phyloP scores from a whole-genome alignment of 1,139 yeast species.

The Suhomyces wounanorum region DNA sequence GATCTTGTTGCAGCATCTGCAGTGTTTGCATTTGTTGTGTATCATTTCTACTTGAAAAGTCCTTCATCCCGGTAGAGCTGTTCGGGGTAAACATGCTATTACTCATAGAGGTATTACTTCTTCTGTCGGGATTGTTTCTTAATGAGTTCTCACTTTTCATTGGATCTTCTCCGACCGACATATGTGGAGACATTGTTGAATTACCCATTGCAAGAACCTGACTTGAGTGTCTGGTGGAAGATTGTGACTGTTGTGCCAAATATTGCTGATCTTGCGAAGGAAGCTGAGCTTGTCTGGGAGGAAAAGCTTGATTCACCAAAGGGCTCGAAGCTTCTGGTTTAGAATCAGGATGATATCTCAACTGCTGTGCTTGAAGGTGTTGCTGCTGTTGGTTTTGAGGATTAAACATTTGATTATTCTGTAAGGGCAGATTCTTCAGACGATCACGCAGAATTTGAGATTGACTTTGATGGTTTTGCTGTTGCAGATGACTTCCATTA shows the following conservation, averaged over 20 bases:
- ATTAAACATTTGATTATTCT: constrained; percentile 2
- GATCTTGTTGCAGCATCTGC: not conserved
- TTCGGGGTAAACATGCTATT: constrained; percentile 4
- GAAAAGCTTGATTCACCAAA: not conserved
- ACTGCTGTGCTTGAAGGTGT: constrained; percentile 2
- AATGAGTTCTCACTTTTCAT: not conserved
- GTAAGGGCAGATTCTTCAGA: not conserved
- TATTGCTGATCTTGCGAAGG: not conserved
- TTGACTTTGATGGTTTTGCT: not conserved
- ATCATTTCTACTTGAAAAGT: not conserved
- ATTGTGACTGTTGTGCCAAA: not conserved
- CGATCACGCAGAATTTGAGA: not conserved
- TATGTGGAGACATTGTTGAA: constrained; percentile 7
- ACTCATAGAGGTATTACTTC: constrained; percentile 5
- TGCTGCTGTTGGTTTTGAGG: constrained; percentile 7
- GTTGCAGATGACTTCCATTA: not conserved
- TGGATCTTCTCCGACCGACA: constrained; percentile 4
- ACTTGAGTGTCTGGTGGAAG: not conserved
- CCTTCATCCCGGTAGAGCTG: constrained; percentile 3
- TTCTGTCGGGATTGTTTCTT: constrained; percentile 2
- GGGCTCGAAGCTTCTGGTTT: constrained; percentile 2
- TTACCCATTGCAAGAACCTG: not conserved
- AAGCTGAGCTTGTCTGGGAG: constrained; percentile 5
- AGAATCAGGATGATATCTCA: constrained; percentile 8
- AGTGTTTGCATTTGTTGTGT: not conserved